Percentiles rank a stretch among this genome's conserved stretches.
phyloP scores from a whole-genome alignment of 495 filamentous ascomycete species.

The Lineolata rhizophorae region DNA sequence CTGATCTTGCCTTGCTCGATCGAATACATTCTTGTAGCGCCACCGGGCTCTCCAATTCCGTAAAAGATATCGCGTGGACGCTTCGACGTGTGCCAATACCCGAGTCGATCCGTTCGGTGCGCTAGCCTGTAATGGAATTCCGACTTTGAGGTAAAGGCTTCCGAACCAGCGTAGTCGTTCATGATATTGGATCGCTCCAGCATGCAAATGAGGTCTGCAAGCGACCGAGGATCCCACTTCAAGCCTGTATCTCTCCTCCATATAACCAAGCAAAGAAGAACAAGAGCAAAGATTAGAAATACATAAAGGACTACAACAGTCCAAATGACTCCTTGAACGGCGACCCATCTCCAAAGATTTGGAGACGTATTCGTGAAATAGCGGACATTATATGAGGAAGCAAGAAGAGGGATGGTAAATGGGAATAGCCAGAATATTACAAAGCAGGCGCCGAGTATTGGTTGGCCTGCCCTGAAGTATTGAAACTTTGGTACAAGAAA shows the following conservation, averaged over 20 bases:
- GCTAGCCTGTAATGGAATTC: conserved; percentile 25
- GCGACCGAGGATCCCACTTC: conserved; percentile 62
- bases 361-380: conserved; percentile 20
- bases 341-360: conserved; percentile 50
- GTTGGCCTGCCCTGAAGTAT: conserved; percentile 32
- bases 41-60: conserved; percentile 38
- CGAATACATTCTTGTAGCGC: conserved; percentile 31
- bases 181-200: conserved; percentile 61
- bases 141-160: conserved; percentile 24
- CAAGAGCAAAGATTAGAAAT: conserved; percentile 33
- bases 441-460: conserved; percentile 29
- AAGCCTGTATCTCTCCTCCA: conserved; percentile 41
- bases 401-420: conserved; percentile 42
- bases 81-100: conserved; percentile 57
- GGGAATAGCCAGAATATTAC: conserved; percentile 38
- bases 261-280: conserved; percentile 26
- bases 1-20: conserved; percentile 23
- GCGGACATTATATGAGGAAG: conserved; percentile 39
- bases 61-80: conserved; percentile 36
- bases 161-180: conserved; percentile 40
- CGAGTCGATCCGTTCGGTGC: conserved; percentile 38
- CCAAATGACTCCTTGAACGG: conserved; percentile 59
- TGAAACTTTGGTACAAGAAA: conserved; percentile 37
- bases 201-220: conserved; percentile 56
- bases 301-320: conserved; percentile 52